Percentiles rank a stretch among this genome's conserved stretches.
These are phyloP conservation scores for Sarocladiaceae sp. DNA, from an alignment of 2,329 filamentous ascomycete genomes.

Conservation along the genomic window DNA sequence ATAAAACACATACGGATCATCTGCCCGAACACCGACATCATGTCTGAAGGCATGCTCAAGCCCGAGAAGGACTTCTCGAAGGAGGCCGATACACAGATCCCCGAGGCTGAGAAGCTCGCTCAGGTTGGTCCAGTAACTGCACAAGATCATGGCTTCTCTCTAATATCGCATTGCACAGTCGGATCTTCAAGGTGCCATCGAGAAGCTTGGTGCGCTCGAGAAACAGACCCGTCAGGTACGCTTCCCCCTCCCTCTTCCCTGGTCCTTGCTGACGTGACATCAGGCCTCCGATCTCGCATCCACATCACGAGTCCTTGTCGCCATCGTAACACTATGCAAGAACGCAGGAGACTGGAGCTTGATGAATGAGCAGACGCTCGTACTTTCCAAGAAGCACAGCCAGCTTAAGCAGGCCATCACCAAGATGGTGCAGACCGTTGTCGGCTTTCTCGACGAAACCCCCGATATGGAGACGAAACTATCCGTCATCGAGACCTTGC, in stretches of 20 bases:
- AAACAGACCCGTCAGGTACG: conserved; percentile 94
- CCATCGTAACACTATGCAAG: conserved; percentile 92
- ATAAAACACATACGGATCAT: not conserved
- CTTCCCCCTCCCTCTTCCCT: conserved; percentile 13
- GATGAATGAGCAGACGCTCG: conserved; percentile 91
- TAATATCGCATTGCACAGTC: conserved; percentile 38
- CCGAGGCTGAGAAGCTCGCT: conserved; percentile 83
- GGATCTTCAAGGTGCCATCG: conserved; percentile 80
- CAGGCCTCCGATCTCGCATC: conserved; percentile 94
- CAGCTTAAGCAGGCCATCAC: conserved; percentile 99
- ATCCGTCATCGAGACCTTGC: conserved; percentile 86
- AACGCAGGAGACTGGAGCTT: conserved; percentile 87
- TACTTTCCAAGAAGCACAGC: conserved; percentile 98
- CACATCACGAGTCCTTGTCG: conserved; percentile 79
- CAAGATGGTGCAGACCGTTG: conserved; percentile 97
- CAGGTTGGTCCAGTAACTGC: conserved; percentile 55
- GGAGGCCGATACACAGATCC: conserved; percentile 86
- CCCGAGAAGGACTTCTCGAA: conserved; percentile 99
- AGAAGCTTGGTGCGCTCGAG: conserved; percentile 86
- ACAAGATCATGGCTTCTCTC: not conserved
- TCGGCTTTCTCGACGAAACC: conserved; percentile 82
- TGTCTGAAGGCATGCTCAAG: conserved; percentile 75
- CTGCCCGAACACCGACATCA: conserved; percentile 29
- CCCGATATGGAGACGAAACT: conserved; percentile 84
- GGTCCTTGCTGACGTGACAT: conserved; percentile 13